Percentiles rank a stretch among this genome's conserved stretches.
These are phyloP conservation scores for Botrytis pseudocinerea DNA, from an alignment of 2,329 filamentous ascomycete species.

Conservation along the genomic window DNA sequence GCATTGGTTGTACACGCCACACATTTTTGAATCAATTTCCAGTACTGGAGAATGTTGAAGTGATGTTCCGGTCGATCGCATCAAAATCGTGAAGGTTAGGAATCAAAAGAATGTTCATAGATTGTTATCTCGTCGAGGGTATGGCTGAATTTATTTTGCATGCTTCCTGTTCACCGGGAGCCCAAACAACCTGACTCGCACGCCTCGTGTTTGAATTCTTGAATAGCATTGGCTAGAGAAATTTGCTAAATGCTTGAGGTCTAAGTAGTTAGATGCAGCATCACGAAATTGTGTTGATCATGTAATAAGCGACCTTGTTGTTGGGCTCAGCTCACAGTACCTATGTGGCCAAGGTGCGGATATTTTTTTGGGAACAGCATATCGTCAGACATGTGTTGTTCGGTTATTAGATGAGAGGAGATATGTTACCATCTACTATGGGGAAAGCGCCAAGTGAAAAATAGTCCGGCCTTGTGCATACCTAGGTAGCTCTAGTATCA, in stretches of 20 bases:
- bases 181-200: background rate
- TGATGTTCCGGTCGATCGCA: background rate
- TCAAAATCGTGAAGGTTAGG: background rate
- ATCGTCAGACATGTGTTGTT: background rate
- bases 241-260: background rate
- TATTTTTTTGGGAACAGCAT: background rate
- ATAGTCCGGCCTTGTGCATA: background rate
- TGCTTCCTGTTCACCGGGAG: background rate
- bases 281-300: background rate
- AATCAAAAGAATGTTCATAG: background rate
- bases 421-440: background rate
- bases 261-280: background rate
- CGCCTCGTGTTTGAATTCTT: background rate
- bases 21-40: background rate
- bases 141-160: background rate
- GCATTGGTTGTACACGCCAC: slow-evolving; percentile 1
- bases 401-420: background rate
- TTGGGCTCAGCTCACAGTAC: background rate
- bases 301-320: background rate
- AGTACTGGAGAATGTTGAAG: background rate
- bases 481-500: background rate
- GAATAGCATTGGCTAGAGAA: background rate
- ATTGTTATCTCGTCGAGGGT: background rate
- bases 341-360: background rate
- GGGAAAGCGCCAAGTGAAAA: background rate